Evolutionary conservation across 768 basidiomycete genomes (phyloP), one percentile per base, ranked within the genome.

Genomic region (Hebeloma cylindrosporum): DNA sequence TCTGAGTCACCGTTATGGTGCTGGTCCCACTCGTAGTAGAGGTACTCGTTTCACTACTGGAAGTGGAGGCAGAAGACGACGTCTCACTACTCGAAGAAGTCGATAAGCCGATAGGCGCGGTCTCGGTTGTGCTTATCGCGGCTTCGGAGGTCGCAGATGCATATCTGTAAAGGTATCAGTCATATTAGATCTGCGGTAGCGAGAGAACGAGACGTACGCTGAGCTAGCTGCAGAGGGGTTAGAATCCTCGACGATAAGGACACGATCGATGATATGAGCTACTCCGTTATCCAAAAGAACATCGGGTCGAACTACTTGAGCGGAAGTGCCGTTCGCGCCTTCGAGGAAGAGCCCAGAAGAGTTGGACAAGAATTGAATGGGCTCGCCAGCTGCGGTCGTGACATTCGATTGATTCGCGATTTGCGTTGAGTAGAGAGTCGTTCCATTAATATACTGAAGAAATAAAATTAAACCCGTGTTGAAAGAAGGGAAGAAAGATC

Each of bases 261-360:
- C 78, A 13, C 64, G 53, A 51, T 83, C 69, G 47, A 85, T 73
- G 30, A 83, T 59, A 59, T 89, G 85, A 7, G 85, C 60, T 30
- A 88, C 88, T 34, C 86, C 87, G 50, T 89, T 88, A 13, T 70
- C 58, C 18, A 78, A 60, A 52, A 88, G 65, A 4, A 85, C 70
- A 58, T 89, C 83, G 10, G 77, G 60, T 39, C 71, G 69, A 30
- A 83, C 55, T 54, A 89, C 77, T 51, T 63, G 69, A 66, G 50
- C 70, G 54, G 34, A 43, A 3, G 58, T 51, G 14, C 51, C 54
- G 28, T 56, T 65, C 6, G 64, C 60, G 13, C 60, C 65, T 25
- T 67, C 71, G 38, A 90, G 76, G 59, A 67, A 88, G 0, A 68
- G 59, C 2, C 86, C 85, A 3, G 79, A 74, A 0, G 66, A 62